Evolutionary conservation across 2,329 filamentous ascomycete genomes (phyloP), one percentile per base, ranked within the genome.

Genomic region (Monosporascus sp.): DNA sequence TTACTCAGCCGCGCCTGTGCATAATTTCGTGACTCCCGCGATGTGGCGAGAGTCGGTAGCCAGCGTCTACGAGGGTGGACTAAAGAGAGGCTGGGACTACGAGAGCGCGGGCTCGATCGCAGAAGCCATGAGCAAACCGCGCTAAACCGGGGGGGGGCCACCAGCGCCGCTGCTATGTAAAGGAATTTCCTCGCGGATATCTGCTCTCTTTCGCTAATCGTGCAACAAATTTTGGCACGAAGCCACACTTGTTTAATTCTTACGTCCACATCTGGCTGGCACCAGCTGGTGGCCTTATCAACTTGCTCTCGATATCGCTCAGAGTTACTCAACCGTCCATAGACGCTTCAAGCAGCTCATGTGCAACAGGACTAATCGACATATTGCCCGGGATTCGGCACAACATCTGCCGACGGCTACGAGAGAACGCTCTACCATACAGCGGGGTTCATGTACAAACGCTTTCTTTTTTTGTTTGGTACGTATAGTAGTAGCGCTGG

Each of bases 41-140:
- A 88, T 88, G 85, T 88, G 85, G 85, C 85, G 86, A 65, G 83
- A 88, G 64, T 86, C 82, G 14, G 85, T 88, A 51, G 84, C 84
- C 14, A 86, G 81, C 59, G 84, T 87, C 5, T 87, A 87, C 66
- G 82, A 86, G 62, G 80, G 82, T 44, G 83, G 82, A 4, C 67
- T 86, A 48, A 87, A 87, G 68, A 74, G 83, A 48, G 67, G 74
- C 46, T 86, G 83, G 83, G 82, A 84, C 58, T 82, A 78, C 60
- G 78, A 81, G 51, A 62, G 54, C 51, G 58, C 59, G 41, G 58
- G 57, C 39, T 65, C 63, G 24, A 66, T 69, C 15, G 58, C 58
- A 11, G 58, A 65, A 27, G 57, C 63, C 20, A 60, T 66, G 61
- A 58, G 60, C 50, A 69, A 68, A 57, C 65, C 66, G 41, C 67